Base-by-base conservation (phyloP, 768 basidiomycete species). In the Lactifluus piperatus region DNA sequence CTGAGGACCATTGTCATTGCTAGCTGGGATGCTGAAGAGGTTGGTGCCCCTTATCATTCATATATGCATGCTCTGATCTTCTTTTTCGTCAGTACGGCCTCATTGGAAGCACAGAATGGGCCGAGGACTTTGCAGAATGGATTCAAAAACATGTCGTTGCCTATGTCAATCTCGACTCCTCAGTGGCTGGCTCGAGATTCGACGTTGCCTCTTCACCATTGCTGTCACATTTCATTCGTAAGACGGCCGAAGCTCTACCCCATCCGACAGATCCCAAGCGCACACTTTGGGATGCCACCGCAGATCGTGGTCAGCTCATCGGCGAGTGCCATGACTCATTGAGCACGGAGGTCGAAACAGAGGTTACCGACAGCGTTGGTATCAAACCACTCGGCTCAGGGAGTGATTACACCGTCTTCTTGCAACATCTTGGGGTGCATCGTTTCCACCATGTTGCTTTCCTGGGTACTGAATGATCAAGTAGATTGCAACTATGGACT, bases 391-490 rank as follows among this genome's bases (percentile, higher is more conserved):
- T 93, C n/a, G 91, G 91, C 41, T 88, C 85, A 52, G 91, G 91
- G 26, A 91, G 89, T 58, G 95, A 97, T 71, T 97, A 79, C 65
- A 97, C 94, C 0, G 86, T 91, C 10, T 97, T 97, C 75, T 72
- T 98, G 66, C 91, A 97, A 70, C 77, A 84, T 43, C 75, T 84
- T 52, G 87, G 87, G 2, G 80, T 88, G 54, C 72, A 81, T 47
- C 60, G 64, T 67, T 71, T 56, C 60, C 9, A 64, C 72, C 13
- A 2, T 27, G 18, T 41, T 11, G n/a, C 22, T 16, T 30, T 11
- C 30, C 13, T 39, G 78, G 69, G 76, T 77, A 68, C 57, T 46
- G 10, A 37, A 32, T 20, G 30, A 45, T 26, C 16, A 39, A 16
- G 6, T 53, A 75, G 73, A 62, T 73, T 39, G 70, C 74, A 9